Percentiles rank a stretch among this genome's conserved stretches.
phyloP scores from a whole-genome alignment of 208 protist species.

The Crithidia thermophila region DNA sequence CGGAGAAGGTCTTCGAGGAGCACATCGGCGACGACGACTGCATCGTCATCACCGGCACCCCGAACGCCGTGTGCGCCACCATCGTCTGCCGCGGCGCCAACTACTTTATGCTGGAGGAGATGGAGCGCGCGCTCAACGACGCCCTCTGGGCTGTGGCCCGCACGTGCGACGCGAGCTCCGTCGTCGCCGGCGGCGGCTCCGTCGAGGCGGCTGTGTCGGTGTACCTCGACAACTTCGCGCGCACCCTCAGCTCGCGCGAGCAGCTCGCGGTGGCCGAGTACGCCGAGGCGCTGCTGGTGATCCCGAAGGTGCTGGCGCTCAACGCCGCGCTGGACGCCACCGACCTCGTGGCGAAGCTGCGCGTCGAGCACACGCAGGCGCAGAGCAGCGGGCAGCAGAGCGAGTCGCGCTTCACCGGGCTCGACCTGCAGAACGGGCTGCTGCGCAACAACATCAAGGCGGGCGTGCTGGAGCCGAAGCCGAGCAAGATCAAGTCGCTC shows the following conservation, averaged over 20 bases:
- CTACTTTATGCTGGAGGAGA: slow-evolving; percentile 97
- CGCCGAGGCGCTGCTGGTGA: slow-evolving; percentile 98
- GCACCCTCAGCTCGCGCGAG: slow-evolving; percentile 96
- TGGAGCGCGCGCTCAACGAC: slow-evolving; percentile 99
- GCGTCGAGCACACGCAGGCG: slow-evolving; percentile 94
- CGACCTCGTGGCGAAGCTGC: slow-evolving; percentile 98
- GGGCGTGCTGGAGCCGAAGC: slow-evolving; percentile 99
- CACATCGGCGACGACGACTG: slow-evolving; percentile 98
- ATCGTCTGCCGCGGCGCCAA: slow-evolving; percentile 99
- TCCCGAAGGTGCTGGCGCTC: slow-evolving; percentile 98
- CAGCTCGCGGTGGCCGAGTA: slow-evolving; percentile 99
- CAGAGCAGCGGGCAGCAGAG: slow-evolving; percentile 44
- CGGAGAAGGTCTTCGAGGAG: slow-evolving; percentile 97
- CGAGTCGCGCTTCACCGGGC: slow-evolving; percentile 81
- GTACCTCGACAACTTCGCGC: slow-evolving; percentile 98
- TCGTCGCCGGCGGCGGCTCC: slow-evolving; percentile 98
- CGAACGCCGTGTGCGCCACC: slow-evolving; percentile 88
- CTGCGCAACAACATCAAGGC: slow-evolving; percentile 97
- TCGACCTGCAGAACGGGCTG: slow-evolving; percentile 96
- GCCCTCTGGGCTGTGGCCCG: slow-evolving; percentile 99
- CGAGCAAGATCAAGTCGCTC: slow-evolving; percentile 99
- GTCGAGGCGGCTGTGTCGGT: slow-evolving; percentile 99
- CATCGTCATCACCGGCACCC: slow-evolving; percentile 93
- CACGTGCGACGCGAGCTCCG: slow-evolving; percentile 96
- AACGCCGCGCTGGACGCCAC: slow-evolving; percentile 99